Base-by-base conservation (phyloP, 768 basidiomycete genomes). In the Pleurotus eryngii region DNA sequence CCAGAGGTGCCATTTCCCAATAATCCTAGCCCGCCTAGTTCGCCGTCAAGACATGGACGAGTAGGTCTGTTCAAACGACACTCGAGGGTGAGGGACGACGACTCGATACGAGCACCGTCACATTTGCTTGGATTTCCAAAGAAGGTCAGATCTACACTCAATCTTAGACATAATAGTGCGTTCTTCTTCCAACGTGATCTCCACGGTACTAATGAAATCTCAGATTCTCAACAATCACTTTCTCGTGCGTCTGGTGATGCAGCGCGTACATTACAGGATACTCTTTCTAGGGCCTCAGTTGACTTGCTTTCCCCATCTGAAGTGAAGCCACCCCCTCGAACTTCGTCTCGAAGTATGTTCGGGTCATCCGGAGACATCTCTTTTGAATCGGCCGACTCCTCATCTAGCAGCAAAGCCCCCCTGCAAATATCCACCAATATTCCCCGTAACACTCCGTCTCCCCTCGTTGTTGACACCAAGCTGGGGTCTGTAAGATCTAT, bases 401-500 rank as follows among this genome's bases (percentile, higher is more conserved):
- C 20, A 43, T 46, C 49, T 65, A 65, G 42, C 57, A 57, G 58
- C 57, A 24, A 49, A 38, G 18, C 47, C 49, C 43, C 45, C 22
- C 49, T 57, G 15, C 61, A 12, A 55, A 57, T 57, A 57, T 56
- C 40, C 53, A 37, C 61, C 61, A 65, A 5, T 47, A 61, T 45
- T 57, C 57, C 11, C 63, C 58, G 38, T 58, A 38, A 63, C 71
- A 71, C n/a, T 66, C 75, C 64, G 59, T 66, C 63, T 67, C 74
- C 64, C 55, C 74, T 58, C 49, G 65, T 59, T 20, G 58, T 67
- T 46, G 74, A 78, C 22, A 69, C 72, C 37, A 68, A 70, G 57
- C 76, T 70, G 57, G 79, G 77, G 53, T 89, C 87, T 11, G 75
- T 87, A 4, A 82, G 87, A 12, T 89, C 88, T 14, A 90, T 90